Conservation (phyloP, 305 asterid genomes). For the Fraxinus xanthoxyloides region DNA sequence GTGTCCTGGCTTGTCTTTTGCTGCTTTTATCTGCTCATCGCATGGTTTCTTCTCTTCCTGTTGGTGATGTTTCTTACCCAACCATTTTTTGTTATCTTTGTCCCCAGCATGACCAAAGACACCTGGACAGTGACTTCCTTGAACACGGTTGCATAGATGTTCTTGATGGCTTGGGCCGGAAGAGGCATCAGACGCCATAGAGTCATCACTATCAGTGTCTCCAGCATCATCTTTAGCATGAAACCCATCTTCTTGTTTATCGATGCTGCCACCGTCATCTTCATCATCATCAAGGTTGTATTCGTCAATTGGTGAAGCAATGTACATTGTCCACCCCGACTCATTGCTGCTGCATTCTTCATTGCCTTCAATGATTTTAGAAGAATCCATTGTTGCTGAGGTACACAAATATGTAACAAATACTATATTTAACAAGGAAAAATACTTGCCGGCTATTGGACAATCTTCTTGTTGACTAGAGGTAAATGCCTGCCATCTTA, state of each 20-base stretch:
- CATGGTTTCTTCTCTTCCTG: conserved; percentile 35
- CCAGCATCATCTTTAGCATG: conserved; percentile 23
- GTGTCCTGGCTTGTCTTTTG: conserved; percentile 35
- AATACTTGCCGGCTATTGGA: conserved; percentile 23
- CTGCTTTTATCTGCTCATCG: conserved; percentile 31
- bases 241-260: conserved; percentile 25
- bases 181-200: conserved; percentile 94
- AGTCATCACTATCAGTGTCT: conserved; percentile 64
- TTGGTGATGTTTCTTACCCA: conserved; percentile 32
- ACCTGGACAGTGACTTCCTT: conserved; percentile 15
- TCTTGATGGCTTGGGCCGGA: conserved; percentile 58
- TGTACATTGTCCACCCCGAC: conserved; percentile 88
- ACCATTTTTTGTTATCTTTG: conserved; percentile 28
- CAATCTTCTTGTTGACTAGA: conserved; percentile 29
- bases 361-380: conserved; percentile 38
- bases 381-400: conserved; percentile 52
- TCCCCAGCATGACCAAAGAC: conserved; percentile 29
- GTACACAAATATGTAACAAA: conserved; percentile 13
- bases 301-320: conserved; percentile 59
- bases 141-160: neutral
- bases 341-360: conserved; percentile 90
- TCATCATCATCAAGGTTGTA: conserved; percentile 25
- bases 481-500: conserved; percentile 27
- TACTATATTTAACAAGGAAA: conserved; percentile 9
- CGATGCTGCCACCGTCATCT: conserved; percentile 24